A percentile compares a stretch with the other conserved stretches of the same genome.
phyloP scores from a whole-genome alignment of 2,329 filamentous ascomycete species.

The Leptoxyphium fumago region DNA sequence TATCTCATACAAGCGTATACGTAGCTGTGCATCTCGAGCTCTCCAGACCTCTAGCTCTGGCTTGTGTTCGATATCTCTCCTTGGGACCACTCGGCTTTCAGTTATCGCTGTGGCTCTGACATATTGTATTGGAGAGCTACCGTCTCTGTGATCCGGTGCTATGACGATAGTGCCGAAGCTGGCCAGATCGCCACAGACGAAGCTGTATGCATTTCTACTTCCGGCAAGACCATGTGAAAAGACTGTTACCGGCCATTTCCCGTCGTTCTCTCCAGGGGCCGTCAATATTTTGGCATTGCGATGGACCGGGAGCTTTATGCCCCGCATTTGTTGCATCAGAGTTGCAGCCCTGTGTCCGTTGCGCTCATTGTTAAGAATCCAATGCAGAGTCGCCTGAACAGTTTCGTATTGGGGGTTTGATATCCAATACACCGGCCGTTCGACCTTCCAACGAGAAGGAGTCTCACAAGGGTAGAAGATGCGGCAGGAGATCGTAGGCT shows the following conservation, averaged over 20 bases:
- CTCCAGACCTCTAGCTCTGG: conserved; percentile 48
- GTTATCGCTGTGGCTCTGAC: conserved; percentile 44
- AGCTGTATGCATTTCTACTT: conserved; percentile 71
- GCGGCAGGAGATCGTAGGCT: conserved; percentile 64
- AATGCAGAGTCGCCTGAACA: conserved; percentile 60
- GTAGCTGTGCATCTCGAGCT: conserved; percentile 54
- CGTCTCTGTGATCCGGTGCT: conserved; percentile 71
- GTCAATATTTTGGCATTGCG: conserved; percentile 53
- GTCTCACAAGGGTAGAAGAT: conserved; percentile 61
- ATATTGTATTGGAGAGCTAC: conserved; percentile 60
- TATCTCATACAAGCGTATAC: conserved; percentile 66
- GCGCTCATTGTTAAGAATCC: conserved; percentile 50
- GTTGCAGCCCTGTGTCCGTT: conserved; percentile 2
- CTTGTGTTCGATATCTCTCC: conserved; percentile 41
- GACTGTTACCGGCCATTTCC: conserved; percentile 63
- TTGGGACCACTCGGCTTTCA: conserved; percentile 27
- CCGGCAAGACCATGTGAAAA: conserved; percentile 81
- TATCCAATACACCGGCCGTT: conserved; percentile 58
- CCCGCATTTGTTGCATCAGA: conserved; percentile 53
- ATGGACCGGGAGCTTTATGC: conserved; percentile 55
- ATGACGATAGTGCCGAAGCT: conserved; percentile 70
- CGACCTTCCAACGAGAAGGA: conserved; percentile 21
- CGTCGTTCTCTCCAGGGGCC: conserved; percentile 28
- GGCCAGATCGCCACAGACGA: conserved; percentile 61
- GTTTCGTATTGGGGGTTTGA: conserved; percentile 62